phyloP scores from a whole-genome alignment of 2,329 filamentous ascomycete species.

The Emmonsia crescens region DNA sequence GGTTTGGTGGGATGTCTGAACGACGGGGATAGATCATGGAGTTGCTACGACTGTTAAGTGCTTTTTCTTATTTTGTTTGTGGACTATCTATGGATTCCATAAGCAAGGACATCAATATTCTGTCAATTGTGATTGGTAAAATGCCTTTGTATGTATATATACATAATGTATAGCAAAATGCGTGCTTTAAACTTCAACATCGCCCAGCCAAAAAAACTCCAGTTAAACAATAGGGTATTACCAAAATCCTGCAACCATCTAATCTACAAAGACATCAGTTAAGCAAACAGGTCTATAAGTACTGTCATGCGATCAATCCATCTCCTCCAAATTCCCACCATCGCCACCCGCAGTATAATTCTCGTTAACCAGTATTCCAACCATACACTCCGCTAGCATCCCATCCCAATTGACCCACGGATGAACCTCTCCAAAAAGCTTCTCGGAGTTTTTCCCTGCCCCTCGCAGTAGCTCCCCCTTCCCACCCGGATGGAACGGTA shows the following conservation, averaged over 20 bases:
- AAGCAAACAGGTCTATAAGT: not conserved
- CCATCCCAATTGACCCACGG: conserved; percentile 61
- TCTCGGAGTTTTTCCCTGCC: conserved; percentile 56
- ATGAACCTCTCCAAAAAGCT: conserved; percentile 53
- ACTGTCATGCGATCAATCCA: conserved; percentile 40
- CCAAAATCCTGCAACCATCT: not conserved
- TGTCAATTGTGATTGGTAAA: not conserved
- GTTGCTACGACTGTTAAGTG: not conserved
- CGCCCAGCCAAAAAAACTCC: not conserved
- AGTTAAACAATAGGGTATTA: not conserved
- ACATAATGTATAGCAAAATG: not conserved
- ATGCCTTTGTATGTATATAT: not conserved
- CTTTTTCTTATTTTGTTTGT: not conserved
- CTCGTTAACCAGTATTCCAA: conserved; percentile 51
- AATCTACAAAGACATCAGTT: not conserved
- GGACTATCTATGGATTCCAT: not conserved
- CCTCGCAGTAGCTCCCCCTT: conserved; percentile 50
- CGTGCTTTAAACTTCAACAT: not conserved
- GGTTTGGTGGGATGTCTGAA: not conserved
- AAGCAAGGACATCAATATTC: not conserved
- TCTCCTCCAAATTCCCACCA: conserved; percentile 40
- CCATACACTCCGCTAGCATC: conserved; percentile 50
- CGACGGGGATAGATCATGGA: not conserved
- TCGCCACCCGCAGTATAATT: conserved; percentile 23
- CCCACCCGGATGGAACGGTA: conserved; percentile 81